These are phyloP conservation scores for Astragalus membranaceus DNA, from an alignment of 306 rosid species.

Conservation along the genomic window DNA sequence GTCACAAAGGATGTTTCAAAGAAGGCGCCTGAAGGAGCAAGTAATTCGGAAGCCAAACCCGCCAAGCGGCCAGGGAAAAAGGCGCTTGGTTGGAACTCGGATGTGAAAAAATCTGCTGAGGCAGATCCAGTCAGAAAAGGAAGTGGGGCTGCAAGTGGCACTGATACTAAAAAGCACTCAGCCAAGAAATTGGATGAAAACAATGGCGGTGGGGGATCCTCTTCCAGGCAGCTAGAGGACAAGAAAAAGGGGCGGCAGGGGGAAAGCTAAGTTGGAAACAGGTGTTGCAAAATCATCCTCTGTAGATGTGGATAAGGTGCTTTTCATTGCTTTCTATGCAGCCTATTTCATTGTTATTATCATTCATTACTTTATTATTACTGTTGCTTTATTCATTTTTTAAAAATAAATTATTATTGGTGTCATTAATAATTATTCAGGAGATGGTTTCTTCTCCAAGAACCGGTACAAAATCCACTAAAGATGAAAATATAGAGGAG, in stretches of 20 bases:
- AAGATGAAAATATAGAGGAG: conserved; percentile 40
- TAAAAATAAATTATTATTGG: background rate
- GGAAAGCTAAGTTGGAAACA: conserved; percentile 39
- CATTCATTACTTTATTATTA: background rate
- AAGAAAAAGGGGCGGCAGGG: conserved; percentile 43
- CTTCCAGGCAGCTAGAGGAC: conserved; percentile 42
- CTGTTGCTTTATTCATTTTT: background rate
- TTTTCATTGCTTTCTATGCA: background rate
- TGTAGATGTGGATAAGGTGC: conserved; percentile 51
- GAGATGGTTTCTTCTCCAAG: conserved; percentile 42
- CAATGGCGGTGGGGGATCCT: conserved; percentile 39
- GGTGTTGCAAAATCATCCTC: conserved; percentile 31
- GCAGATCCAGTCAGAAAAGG: conserved; percentile 40
- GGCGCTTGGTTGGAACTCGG: conserved; percentile 28
- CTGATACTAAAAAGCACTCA: conserved; percentile 51
- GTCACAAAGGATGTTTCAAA: conserved; percentile 38
- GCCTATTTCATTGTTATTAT: conserved; percentile 2
- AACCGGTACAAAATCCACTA: conserved; percentile 35
- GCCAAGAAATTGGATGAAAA: conserved; percentile 47
- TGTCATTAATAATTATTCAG: conserved; percentile 30
- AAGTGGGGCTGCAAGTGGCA: conserved; percentile 40
- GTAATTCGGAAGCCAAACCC: conserved; percentile 55
- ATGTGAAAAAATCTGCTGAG: conserved; percentile 35
- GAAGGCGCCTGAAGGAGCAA: conserved; percentile 43
- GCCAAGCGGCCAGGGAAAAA: conserved; percentile 39